A percentile compares a stretch with the other conserved stretches of the same genome.
These are phyloP conservation scores for Rasamsonia emersonii DNA, from an alignment of 2,329 filamentous ascomycete species.

Conservation along the genomic window DNA sequence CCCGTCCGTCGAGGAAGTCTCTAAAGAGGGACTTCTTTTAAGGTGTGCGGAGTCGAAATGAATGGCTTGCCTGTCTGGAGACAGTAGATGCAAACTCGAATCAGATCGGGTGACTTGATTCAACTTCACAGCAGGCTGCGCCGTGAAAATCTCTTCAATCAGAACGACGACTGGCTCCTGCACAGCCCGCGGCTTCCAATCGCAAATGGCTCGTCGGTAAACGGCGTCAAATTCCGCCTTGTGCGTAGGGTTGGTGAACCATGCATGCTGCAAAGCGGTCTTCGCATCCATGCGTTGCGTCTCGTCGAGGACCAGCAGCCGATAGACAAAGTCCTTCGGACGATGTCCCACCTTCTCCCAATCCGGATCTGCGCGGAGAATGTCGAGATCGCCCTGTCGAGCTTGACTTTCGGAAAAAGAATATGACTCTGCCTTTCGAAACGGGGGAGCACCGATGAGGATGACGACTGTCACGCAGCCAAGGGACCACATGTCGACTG, in stretches of 20 bases:
- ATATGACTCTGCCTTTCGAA: conserved; percentile 28
- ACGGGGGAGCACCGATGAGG: conserved; percentile 43
- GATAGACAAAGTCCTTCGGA: conserved; percentile 46
- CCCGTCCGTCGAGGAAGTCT: too few species aligned
- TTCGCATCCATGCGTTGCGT: conserved; percentile 42
- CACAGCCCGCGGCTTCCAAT: conserved; percentile 40
- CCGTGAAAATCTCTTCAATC: neutral
- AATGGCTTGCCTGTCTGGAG: too few species aligned
- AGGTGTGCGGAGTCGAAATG: too few species aligned
- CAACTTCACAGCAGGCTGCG: neutral
- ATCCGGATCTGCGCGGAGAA: conserved; percentile 33
- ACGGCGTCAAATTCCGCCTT: conserved; percentile 39
- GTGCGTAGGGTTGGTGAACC: conserved; percentile 48
- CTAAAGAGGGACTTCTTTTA: too few species aligned
- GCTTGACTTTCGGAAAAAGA: conserved; percentile 23
- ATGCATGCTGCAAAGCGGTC: conserved; percentile 46
- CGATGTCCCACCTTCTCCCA: conserved; percentile 37
- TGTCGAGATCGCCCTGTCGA: conserved; percentile 33
- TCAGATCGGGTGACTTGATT: neutral
- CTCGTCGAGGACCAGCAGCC: conserved; percentile 44
- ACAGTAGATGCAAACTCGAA: neutral
- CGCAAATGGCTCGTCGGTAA: conserved; percentile 40
- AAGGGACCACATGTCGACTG: conserved; percentile 56
- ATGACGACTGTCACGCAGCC: conserved; percentile 46
- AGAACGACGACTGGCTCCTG: neutral